phyloP scores from a whole-genome alignment of 2,329 filamentous ascomycete genomes.

The Lecanicillium sp. region DNA sequence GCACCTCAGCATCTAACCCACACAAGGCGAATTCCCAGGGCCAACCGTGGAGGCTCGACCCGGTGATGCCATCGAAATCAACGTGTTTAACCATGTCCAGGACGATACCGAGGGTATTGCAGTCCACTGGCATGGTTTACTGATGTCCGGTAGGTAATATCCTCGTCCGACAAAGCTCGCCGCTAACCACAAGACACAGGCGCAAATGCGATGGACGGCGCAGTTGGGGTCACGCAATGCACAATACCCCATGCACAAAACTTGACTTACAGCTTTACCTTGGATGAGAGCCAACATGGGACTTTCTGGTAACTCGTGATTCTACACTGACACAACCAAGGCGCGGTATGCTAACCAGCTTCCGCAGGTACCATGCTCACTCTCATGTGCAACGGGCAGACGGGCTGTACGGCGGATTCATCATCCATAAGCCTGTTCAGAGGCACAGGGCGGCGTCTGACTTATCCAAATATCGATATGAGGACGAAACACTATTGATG shows the following conservation, averaged over 20 bases:
- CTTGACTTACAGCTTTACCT: constrained; percentile 38
- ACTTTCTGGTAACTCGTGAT: constrained; percentile 7
- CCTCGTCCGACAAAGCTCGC: neutral
- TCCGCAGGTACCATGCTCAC: constrained; percentile 37
- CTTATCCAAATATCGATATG: constrained; percentile 4
- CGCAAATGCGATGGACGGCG: constrained; percentile 56
- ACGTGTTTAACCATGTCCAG: constrained; percentile 29
- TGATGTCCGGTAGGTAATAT: constrained; percentile 40
- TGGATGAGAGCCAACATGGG: constrained; percentile 7
- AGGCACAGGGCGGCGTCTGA: neutral
- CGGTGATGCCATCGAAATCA: constrained; percentile 33
- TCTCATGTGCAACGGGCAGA: constrained; percentile 10
- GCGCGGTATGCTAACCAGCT: no score
- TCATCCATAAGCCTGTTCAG: constrained; percentile 8
- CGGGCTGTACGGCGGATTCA: constrained; percentile 10
- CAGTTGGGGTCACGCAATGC: constrained; percentile 39
- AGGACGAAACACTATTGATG: constrained; percentile 7
- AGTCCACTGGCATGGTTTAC: constrained; percentile 63
- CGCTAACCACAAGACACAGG: constrained; percentile 1
- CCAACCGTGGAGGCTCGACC: constrained; percentile 35
- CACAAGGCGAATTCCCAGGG: constrained; percentile 34
- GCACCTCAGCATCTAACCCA: constrained; percentile 9
- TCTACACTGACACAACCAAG: constrained; percentile 18
- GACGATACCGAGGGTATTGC: constrained; percentile 32
- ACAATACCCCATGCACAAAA: constrained; percentile 42